Evolutionary conservation across 2,329 filamentous ascomycete species (phyloP).

Genomic region (Hymenoscyphus scutula): DNA sequence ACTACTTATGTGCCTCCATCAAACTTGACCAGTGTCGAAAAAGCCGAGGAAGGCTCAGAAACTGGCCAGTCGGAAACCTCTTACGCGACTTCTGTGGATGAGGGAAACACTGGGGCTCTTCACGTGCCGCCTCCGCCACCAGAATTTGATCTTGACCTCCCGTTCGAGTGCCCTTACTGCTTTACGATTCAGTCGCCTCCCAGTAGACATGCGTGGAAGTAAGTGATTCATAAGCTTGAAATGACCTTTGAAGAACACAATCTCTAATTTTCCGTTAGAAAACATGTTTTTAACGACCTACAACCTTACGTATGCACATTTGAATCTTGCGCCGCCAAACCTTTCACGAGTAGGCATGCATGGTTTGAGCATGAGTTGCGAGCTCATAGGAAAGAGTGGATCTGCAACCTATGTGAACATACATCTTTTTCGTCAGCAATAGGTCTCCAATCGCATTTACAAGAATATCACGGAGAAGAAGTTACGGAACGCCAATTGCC

Average conservation of each 20-base stretch:
- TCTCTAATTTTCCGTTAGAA: not conserved
- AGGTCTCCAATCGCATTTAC: no score
- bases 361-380: no score
- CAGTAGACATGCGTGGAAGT: slow-evolving; percentile 8
- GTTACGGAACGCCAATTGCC: no score
- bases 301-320: slow-evolving; percentile 25
- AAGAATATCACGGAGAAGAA: no score
- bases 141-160: not conserved
- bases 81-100: slow-evolving; percentile 6
- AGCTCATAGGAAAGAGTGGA: no score
- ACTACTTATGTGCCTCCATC: slow-evolving; percentile 8
- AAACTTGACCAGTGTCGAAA: slow-evolving; percentile 1
- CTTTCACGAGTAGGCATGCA: no score
- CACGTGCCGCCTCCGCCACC: slow-evolving; percentile 7
- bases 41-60: slow-evolving; percentile 7
- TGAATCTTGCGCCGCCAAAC: no score
- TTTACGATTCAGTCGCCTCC: not conserved
- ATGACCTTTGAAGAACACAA: not conserved
- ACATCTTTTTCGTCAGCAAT: no score
- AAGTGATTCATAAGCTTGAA: not conserved
- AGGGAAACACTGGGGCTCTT: not conserved
- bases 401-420: no score
- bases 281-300: slow-evolving; percentile 28
- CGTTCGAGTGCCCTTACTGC: slow-evolving; percentile 17
- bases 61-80: slow-evolving; percentile 6